Evolutionary conservation across 164 flowering plant species (phyloP).

Genomic region (Litsea cubeba): DNA sequence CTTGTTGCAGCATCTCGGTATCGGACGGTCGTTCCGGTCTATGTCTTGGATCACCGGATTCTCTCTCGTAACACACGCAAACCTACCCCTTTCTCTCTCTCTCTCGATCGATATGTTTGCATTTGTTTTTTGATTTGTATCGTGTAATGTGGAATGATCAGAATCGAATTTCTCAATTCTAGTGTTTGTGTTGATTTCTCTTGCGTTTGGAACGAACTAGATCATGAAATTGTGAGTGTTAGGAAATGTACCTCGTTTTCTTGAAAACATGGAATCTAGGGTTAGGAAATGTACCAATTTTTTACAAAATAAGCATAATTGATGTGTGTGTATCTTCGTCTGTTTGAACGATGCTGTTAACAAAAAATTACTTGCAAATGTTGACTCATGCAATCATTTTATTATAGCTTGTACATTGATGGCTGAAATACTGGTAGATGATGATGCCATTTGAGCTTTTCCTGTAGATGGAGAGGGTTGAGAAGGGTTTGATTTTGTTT

Average conservation of each 20-base stretch:
- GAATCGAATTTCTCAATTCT: not conserved
- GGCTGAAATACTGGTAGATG: no score
- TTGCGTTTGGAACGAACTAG: not conserved
- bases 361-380: no score
- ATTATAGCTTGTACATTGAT: no score
- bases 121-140: not conserved
- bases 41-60: constrained; percentile 75
- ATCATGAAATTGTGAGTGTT: not conserved
- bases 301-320: no score
- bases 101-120: no score
- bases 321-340: no score
- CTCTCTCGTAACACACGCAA: constrained; percentile 50
- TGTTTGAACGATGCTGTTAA: no score
- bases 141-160: not conserved
- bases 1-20: constrained; percentile 53
- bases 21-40: constrained; percentile 54
- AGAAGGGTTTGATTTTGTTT: not conserved
- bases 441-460: no score
- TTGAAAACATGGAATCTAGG: no score
- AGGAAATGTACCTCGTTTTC: not conserved
- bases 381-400: no score
- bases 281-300: no score
- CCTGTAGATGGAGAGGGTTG: no score
- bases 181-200: not conserved
- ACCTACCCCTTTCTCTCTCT: not conserved